phyloP scores from a whole-genome alignment of 1,284 basidiomycete species.

The Austroboletus niveus region DNA sequence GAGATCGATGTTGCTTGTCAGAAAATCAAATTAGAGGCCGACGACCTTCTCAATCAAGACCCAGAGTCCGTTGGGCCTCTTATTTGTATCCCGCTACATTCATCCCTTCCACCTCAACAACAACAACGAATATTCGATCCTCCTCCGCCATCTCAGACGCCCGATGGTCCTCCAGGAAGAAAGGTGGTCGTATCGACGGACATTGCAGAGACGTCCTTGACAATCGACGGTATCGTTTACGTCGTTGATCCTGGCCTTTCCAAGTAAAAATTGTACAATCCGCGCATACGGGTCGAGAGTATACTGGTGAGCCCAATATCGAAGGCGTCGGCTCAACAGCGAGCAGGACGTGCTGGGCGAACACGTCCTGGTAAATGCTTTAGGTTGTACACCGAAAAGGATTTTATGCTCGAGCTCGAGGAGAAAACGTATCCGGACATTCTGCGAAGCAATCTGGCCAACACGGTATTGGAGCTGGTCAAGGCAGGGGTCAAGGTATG shows the following conservation, averaged over 20 bases:
- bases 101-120: constrained; percentile 88
- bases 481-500: constrained; percentile 84
- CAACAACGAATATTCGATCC: constrained; percentile 96
- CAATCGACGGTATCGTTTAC: constrained; percentile 98
- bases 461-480: constrained; percentile 91
- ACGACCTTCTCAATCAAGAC: constrained; percentile 71
- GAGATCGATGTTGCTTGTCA: constrained; percentile 97
- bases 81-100: constrained; percentile 89
- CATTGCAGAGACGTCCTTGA: constrained; percentile 97
- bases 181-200: constrained; percentile 97
- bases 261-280: constrained; percentile 97
- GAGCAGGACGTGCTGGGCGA: constrained; percentile 94
- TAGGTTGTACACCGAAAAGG: constrained; percentile 94
- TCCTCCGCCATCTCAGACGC: constrained; percentile 62
- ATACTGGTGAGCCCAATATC: constrained; percentile 94
- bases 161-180: constrained; percentile 80
- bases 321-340: constrained; percentile 94
- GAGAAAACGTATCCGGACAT: constrained; percentile 98
- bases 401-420: constrained; percentile 93
- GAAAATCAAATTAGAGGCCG: constrained; percentile 89
- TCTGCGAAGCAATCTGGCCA: constrained; percentile 87
- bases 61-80: constrained; percentile 83
- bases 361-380: constrained; percentile 98
- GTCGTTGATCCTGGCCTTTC: constrained; percentile 98
- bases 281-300: constrained; percentile 93